A percentile compares a stretch with the other conserved stretches of the same genome.
Evolutionary conservation across 73 alveolate species (phyloP).

Genomic region (Paramecium sexaurelia): DNA sequence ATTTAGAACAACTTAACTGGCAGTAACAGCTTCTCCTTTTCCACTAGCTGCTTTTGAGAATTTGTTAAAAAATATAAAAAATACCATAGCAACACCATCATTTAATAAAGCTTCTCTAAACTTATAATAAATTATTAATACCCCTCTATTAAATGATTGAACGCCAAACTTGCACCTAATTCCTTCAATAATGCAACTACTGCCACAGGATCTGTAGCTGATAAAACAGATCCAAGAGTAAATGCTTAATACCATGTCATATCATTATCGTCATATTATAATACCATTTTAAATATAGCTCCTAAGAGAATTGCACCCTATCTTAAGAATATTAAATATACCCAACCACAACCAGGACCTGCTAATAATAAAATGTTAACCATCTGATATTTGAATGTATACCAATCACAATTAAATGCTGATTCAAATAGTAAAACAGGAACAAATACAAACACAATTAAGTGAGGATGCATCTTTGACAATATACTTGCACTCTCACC

Average conservation of each 20-base stretch:
- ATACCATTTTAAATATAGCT: constrained; percentile 60
- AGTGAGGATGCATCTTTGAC: constrained; percentile 66
- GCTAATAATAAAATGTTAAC: constrained; percentile 60
- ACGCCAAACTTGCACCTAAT: constrained; percentile 72
- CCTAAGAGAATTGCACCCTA: constrained; percentile 71
- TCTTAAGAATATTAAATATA: not conserved
- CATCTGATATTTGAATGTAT: constrained; percentile 61
- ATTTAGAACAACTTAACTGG: constrained; percentile 50
- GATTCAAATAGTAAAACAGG: constrained; percentile 73
- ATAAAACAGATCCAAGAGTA: constrained; percentile 72
- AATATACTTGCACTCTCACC: constrained; percentile 61
- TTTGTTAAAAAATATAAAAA: constrained; percentile 64
- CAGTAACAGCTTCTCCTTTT: constrained; percentile 71
- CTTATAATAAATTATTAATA: not conserved
- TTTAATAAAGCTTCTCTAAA: constrained; percentile 69
- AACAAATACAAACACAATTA: constrained; percentile 62
- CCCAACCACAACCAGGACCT: constrained; percentile 69
- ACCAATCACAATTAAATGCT: constrained; percentile 73
- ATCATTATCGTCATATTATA: constrained; percentile 71
- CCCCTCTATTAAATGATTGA: constrained; percentile 72
- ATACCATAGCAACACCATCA: constrained; percentile 79
- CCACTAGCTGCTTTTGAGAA: constrained; percentile 57
- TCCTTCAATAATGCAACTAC: constrained; percentile 76
- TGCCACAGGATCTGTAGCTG: constrained; percentile 84
- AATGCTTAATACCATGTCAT: constrained; percentile 74